Percentiles rank a stretch among this genome's conserved stretches.
Evolutionary conservation across 768 basidiomycete species (phyloP).

Genomic region (Termitomyces sp.): DNA sequence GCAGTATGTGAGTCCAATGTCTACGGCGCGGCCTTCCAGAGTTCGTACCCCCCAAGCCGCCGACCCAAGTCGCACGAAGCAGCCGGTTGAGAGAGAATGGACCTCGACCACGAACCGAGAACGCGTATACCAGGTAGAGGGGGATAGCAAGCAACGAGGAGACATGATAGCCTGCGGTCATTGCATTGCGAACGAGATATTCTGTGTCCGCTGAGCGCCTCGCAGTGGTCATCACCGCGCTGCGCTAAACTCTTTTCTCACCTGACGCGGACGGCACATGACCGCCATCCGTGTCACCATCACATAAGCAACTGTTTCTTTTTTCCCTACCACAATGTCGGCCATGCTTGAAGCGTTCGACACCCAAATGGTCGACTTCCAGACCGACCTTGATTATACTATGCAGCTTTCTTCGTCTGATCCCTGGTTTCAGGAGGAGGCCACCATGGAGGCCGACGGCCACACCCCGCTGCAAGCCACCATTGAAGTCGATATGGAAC

Average conservation of each 20-base stretch:
- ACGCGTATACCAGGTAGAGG: conserved; percentile 50
- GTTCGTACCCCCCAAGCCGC: conserved; percentile 55
- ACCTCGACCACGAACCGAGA: conserved; percentile 53
- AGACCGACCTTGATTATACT: conserved; percentile 54
- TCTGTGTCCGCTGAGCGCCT: conserved; percentile 57
- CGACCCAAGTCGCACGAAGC: conserved; percentile 73
- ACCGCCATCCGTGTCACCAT: background rate
- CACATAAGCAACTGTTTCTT: conserved; percentile 19
- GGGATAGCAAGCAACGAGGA: conserved; percentile 65
- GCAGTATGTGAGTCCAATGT: conserved; percentile 1
- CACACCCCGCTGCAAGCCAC: conserved; percentile 31
- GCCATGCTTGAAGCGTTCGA: conserved; percentile 55
- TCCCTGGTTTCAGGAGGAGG: conserved; percentile 52
- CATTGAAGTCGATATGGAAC: conserved; percentile 70
- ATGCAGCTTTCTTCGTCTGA: conserved; percentile 54
- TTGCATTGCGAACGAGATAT: conserved; percentile 62
- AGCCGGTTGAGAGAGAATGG: conserved; percentile 59
- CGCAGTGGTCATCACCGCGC: background rate
- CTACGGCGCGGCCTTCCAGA: background rate
- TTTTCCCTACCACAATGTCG: conserved; percentile 29
- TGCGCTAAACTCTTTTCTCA: too few relatives aligned
- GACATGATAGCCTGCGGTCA: conserved; percentile 67
- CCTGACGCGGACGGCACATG: conserved; percentile 3
- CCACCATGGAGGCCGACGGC: conserved; percentile 60
- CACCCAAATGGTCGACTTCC: conserved; percentile 64